These are phyloP conservation scores for Cocos nucifera DNA, from an alignment of 176 grass and related monocot genomes.

Conservation along the genomic window DNA sequence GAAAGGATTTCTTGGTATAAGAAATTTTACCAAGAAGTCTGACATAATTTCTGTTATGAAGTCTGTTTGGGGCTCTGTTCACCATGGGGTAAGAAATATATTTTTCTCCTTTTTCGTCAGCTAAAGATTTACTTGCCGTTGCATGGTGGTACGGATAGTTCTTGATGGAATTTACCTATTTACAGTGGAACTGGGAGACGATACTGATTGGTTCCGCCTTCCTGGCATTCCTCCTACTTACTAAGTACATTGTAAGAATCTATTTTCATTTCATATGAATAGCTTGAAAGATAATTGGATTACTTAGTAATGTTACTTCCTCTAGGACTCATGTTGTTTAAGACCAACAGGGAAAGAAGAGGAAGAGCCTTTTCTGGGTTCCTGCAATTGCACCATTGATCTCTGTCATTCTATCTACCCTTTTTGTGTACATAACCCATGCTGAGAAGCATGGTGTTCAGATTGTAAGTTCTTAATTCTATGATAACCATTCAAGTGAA, in stretches of 20 bases:
- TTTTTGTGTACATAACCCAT: conserved; percentile 77
- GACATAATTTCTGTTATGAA: conserved; percentile 89
- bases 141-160: too few relatives aligned
- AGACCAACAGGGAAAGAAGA: conserved; percentile 66
- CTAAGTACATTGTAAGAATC: conserved; percentile 64
- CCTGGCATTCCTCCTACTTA: conserved; percentile 62
- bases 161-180: conserved; percentile 3
- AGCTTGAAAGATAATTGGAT: neutral
- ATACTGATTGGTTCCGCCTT: conserved; percentile 63
- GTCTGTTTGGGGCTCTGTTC: conserved; percentile 73
- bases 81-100: conserved; percentile 48
- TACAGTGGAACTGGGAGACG: conserved; percentile 97
- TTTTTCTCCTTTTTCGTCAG: neutral
- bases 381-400: conserved; percentile 77
- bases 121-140: neutral
- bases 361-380: conserved; percentile 73
- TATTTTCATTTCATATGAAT: conserved; percentile 1
- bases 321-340: conserved; percentile 7
- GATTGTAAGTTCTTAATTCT: conserved; percentile 61
- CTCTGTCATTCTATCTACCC: conserved; percentile 74
- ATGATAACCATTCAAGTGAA: too few relatives aligned
- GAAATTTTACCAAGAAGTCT: conserved; percentile 70
- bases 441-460: conserved; percentile 89
- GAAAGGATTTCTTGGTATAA: conserved; percentile 73
- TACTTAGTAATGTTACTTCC: conserved; percentile 1